A percentile compares a stretch with the other conserved stretches of the same genome.
Conservation (phyloP, 1,284 basidiomycete species). For the Heliocybe sulcata region DNA sequence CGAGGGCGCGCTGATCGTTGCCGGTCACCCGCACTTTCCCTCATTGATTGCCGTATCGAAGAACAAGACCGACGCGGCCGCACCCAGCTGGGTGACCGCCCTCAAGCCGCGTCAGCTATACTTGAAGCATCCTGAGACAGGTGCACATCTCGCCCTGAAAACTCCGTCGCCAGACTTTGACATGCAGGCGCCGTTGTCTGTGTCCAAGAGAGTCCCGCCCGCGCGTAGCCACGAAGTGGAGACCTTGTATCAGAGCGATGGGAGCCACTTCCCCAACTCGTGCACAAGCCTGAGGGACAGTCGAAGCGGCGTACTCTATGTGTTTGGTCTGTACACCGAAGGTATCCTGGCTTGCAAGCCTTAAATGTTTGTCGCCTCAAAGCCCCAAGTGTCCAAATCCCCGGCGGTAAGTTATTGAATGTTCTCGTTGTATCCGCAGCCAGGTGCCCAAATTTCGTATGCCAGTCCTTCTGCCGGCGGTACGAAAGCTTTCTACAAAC, state of each 20-base stretch:
- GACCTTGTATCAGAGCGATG: constrained; percentile 62
- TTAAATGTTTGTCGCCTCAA: constrained; percentile 2
- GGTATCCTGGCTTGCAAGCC: constrained; percentile 45
- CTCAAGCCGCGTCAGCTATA: constrained; percentile 20
- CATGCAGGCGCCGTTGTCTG: constrained; percentile 34
- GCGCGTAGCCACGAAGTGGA: constrained; percentile 32
- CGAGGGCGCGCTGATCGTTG: constrained; percentile 40
- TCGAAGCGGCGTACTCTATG: constrained; percentile 36
- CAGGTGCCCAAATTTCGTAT: too few species aligned
- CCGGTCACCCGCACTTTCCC: constrained; percentile 60
- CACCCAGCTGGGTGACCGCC: constrained; percentile 51
- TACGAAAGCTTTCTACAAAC: not conserved
- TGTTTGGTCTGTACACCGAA: constrained; percentile 49
- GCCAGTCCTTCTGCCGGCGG: not conserved
- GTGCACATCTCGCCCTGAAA: constrained; percentile 1
- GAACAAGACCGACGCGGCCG: constrained; percentile 25
- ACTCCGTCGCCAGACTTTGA: constrained; percentile 26
- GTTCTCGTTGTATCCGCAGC: too few species aligned
- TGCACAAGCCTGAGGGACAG: constrained; percentile 44
- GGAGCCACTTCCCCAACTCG: constrained; percentile 42
- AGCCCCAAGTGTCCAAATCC: too few species aligned
- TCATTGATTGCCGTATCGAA: constrained; percentile 36
- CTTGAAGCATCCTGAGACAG: constrained; percentile 7
- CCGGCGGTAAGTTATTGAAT: too few species aligned
- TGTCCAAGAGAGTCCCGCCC: constrained; percentile 28